Percentiles rank a stretch among this genome's conserved stretches.
Conservation (phyloP, 73 alveolate genomes). For the Blepharisma japonicum region DNA sequence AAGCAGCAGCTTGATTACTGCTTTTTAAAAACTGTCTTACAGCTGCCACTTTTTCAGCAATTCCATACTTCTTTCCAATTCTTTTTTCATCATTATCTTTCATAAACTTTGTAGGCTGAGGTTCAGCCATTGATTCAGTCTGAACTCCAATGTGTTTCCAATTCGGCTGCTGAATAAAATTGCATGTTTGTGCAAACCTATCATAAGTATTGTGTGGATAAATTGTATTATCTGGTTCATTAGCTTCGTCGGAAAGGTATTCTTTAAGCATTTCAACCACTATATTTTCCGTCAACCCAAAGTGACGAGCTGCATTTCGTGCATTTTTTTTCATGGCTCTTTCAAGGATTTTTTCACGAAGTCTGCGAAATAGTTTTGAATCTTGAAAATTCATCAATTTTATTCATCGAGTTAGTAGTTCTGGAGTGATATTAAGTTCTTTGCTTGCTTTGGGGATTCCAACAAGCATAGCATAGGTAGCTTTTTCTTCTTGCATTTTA, state of each 20-base stretch:
- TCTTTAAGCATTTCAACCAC: slow-evolving; percentile 17
- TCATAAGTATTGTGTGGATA: slow-evolving; percentile 20
- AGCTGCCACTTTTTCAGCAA: not conserved
- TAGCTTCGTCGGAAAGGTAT: slow-evolving; percentile 22
- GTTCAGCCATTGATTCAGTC: not conserved
- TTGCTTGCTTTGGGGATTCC: not conserved
- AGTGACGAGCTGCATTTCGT: not conserved
- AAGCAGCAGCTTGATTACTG: not conserved
- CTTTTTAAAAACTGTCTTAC: not conserved
- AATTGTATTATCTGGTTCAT: not conserved
- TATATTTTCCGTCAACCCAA: not conserved
- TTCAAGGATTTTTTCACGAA: slow-evolving; percentile 3
- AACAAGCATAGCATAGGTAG: slow-evolving; percentile 5
- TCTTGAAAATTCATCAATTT: not conserved
- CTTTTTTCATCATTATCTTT: not conserved
- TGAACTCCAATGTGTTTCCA: slow-evolving; percentile 8
- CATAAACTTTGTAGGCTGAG: too few species aligned
- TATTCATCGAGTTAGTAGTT: not conserved
- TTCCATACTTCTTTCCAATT: not conserved
- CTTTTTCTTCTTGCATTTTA: not conserved
- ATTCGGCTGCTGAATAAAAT: not conserved
- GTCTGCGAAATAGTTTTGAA: not conserved
- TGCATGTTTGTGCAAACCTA: slow-evolving; percentile 14
- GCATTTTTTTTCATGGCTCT: slow-evolving; percentile 16
- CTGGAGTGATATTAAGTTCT: not conserved